Evolutionary conservation across 306 rosid species (phyloP).

Genomic region (Nissolia schottii): DNA sequence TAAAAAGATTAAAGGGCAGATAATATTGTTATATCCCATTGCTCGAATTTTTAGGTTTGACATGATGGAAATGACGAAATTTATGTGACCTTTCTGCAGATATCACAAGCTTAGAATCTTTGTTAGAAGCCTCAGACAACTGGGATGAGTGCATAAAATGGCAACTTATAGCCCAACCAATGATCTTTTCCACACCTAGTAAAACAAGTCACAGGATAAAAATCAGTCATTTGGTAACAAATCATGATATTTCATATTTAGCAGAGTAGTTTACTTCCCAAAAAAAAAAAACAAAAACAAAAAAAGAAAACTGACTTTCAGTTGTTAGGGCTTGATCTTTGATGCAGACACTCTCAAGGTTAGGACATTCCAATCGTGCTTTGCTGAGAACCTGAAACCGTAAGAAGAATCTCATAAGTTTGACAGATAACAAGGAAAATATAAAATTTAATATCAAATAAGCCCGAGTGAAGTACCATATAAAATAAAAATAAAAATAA

Average conservation of each 20-base stretch:
- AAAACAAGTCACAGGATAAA: background rate
- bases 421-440: background rate
- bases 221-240: slow-evolving; percentile 4
- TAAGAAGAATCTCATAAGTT: slow-evolving; percentile 17
- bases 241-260: background rate
- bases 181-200: slow-evolving; percentile 79
- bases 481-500: background rate
- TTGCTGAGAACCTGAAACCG: slow-evolving; percentile 73
- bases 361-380: slow-evolving; percentile 73
- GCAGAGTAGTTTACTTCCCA: background rate
- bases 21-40: background rate
- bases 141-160: slow-evolving; percentile 79
- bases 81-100: slow-evolving; percentile 64
- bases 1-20: background rate
- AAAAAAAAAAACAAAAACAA: background rate
- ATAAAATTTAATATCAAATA: background rate
- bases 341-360: slow-evolving; percentile 65
- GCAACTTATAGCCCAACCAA: slow-evolving; percentile 93
- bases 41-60: background rate
- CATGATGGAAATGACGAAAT: slow-evolving; percentile 5
- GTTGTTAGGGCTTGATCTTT: slow-evolving; percentile 73
- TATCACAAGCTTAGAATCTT: slow-evolving; percentile 66
- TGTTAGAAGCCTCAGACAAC: slow-evolving; percentile 46
- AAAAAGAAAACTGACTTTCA: slow-evolving; percentile 52
- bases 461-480: background rate